Evolutionary conservation across 2,329 filamentous ascomycete species (phyloP).

Genomic region (Trichoderma simmonsii): DNA sequence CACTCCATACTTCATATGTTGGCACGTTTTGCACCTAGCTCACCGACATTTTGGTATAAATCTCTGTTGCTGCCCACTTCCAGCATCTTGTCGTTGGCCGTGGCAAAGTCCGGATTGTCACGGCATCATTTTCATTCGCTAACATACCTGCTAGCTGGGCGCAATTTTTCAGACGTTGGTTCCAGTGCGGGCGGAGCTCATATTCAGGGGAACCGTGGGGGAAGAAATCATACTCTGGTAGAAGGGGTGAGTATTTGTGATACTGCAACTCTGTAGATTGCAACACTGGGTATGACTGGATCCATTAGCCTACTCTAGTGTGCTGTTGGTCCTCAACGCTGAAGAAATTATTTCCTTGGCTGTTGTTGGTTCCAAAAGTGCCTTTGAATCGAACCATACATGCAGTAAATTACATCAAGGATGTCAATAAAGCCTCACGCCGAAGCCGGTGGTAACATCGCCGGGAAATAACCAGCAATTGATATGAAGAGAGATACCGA

Average conservation of each 20-base stretch:
- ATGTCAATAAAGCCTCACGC: not conserved
- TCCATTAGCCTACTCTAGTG: not conserved
- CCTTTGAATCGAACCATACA: not conserved
- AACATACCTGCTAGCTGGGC: not conserved
- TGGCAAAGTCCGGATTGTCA: not conserved
- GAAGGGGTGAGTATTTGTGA: not conserved
- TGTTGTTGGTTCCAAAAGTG: not conserved
- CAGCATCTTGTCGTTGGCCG: not conserved
- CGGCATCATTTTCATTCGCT: not conserved
- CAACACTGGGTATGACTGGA: not conserved
- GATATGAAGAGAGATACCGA: not conserved
- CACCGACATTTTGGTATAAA: constrained; percentile 2
- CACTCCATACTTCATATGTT: not conserved
- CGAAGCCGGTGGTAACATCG: not conserved
- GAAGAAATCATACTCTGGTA: not conserved
- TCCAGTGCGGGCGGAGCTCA: not conserved
- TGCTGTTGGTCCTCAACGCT: not conserved
- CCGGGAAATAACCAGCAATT: not conserved
- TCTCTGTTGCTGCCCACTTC: not conserved
- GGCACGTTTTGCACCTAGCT: not conserved
- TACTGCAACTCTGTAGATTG: not conserved
- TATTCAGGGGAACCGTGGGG: not conserved
- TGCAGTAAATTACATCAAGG: not conserved
- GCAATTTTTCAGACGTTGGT: not conserved
- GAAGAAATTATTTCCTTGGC: not conserved